phyloP scores from a whole-genome alignment of 495 filamentous ascomycete species.

The Penicillium lividum region DNA sequence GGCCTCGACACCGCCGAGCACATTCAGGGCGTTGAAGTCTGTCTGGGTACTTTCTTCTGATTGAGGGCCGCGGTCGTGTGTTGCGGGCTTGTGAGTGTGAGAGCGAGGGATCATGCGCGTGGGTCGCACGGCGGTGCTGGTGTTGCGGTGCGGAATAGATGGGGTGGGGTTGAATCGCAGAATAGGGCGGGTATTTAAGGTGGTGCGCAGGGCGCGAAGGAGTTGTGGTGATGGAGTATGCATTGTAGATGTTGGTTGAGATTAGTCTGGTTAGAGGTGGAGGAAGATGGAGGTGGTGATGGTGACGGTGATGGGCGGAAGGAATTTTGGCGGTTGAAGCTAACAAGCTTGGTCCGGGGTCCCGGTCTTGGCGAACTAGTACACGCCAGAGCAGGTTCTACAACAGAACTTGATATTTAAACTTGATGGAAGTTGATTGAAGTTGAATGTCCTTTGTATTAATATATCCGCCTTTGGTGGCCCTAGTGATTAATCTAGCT shows the following conservation, averaged over 20 bases:
- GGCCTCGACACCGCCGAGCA: slow-evolving; percentile 71
- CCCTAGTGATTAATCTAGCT: slow-evolving; percentile 33
- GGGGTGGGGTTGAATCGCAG: slow-evolving; percentile 19
- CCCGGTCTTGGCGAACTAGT: slow-evolving; percentile 7
- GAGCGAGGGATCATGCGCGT: slow-evolving; percentile 43
- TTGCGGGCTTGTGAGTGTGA: slow-evolving; percentile 41
- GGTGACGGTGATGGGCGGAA: slow-evolving; percentile 7
- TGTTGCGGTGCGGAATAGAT: slow-evolving; percentile 24
- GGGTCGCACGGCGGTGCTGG: slow-evolving; percentile 31
- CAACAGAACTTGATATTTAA: not conserved
- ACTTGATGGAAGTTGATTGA: not conserved
- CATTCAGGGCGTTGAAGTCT: slow-evolving; percentile 73
- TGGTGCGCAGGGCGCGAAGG: slow-evolving; percentile 44
- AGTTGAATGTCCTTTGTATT: slow-evolving; percentile 10
- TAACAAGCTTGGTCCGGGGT: slow-evolving; percentile 1
- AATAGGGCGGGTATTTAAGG: slow-evolving; percentile 23
- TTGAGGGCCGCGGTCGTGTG: slow-evolving; percentile 57
- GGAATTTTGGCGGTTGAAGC: slow-evolving; percentile 1
- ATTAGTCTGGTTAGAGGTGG: not conserved
- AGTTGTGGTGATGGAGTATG: slow-evolving; percentile 47
- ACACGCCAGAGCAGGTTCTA: not conserved
- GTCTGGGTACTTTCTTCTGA: slow-evolving; percentile 67
- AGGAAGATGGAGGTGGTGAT: slow-evolving; percentile 4
- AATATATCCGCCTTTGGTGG: slow-evolving; percentile 24
- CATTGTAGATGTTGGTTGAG: slow-evolving; percentile 28